Conservation (phyloP, 352 stramenopile species). For the Nothophytophthora sp. region DNA sequence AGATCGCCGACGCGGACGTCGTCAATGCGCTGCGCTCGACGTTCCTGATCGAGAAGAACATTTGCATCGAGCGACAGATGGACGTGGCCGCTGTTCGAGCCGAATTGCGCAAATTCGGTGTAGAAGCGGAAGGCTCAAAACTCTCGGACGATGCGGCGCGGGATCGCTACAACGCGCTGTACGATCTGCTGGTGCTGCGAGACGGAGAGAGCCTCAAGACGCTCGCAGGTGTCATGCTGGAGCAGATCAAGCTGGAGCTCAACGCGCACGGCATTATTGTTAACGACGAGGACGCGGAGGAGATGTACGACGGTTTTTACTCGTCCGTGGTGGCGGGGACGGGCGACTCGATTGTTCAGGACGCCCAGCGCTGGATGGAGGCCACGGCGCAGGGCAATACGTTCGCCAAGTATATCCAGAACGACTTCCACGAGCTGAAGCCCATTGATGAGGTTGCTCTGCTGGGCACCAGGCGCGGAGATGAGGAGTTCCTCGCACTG, state of each 20-base stretch:
- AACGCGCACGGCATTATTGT: slow-evolving; percentile 56
- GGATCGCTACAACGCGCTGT: slow-evolving; percentile 56
- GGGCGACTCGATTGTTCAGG: slow-evolving; percentile 60
- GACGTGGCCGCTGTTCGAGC: slow-evolving; percentile 31
- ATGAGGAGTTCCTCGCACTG: slow-evolving; percentile 65
- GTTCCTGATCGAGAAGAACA: slow-evolving; percentile 74
- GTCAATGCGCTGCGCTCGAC: slow-evolving; percentile 59
- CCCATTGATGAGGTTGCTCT: slow-evolving; percentile 53
- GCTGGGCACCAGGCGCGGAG: slow-evolving; percentile 40
- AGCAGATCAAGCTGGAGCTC: slow-evolving; percentile 72
- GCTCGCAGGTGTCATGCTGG: slow-evolving; percentile 53
- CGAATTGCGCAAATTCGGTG: slow-evolving; percentile 65
- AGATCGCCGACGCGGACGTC: slow-evolving; percentile 40
- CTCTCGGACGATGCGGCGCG: slow-evolving; percentile 4
- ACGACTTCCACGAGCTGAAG: slow-evolving; percentile 67
- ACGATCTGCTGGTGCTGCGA: slow-evolving; percentile 67
- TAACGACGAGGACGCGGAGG: slow-evolving; percentile 60
- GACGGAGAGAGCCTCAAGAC: slow-evolving; percentile 68
- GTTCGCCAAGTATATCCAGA: slow-evolving; percentile 53
- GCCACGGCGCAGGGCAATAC: slow-evolving; percentile 37
- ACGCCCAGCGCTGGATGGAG: slow-evolving; percentile 73
- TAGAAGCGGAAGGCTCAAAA: slow-evolving; percentile 22
- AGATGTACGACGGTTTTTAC: slow-evolving; percentile 69
- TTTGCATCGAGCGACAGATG: slow-evolving; percentile 58
- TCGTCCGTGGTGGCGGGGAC: slow-evolving; percentile 46